These are phyloP conservation scores for Arthrobotrys musiformis DNA, from an alignment of 2,329 filamentous ascomycete genomes.

Conservation along the genomic window DNA sequence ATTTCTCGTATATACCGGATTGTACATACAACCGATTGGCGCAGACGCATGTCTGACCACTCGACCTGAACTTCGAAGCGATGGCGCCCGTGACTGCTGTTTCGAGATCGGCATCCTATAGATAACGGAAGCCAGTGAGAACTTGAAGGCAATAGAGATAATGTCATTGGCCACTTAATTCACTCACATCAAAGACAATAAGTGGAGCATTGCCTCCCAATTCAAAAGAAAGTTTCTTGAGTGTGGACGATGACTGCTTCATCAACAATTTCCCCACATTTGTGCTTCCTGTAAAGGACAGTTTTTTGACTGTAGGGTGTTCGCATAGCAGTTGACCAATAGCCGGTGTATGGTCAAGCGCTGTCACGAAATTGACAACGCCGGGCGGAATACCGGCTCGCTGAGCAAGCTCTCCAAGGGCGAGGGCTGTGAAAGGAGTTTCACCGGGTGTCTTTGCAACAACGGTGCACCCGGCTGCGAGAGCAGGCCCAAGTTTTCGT, in stretches of 20 bases:
- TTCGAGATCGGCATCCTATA: constrained; percentile 76
- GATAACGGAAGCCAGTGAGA: constrained; percentile 24
- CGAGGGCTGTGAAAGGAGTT: constrained; percentile 90
- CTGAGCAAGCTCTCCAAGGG: constrained; percentile 84
- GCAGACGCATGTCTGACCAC: constrained; percentile 94
- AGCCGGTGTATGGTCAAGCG: constrained; percentile 79
- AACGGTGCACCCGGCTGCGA: constrained; percentile 95
- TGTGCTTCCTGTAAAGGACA: constrained; percentile 91
- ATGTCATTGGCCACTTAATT: constrained; percentile 46
- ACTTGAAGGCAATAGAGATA: not conserved
- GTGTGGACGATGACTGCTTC: constrained; percentile 83
- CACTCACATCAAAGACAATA: constrained; percentile 81
- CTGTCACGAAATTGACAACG: constrained; percentile 88
- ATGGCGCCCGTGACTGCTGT: constrained; percentile 84
- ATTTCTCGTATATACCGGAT: constrained; percentile 79
- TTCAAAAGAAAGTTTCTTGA: constrained; percentile 90
- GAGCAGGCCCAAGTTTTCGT: constrained; percentile 75
- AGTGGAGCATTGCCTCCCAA: constrained; percentile 95
- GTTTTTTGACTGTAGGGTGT: constrained; percentile 80
- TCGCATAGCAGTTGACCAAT: constrained; percentile 82
- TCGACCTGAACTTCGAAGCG: constrained; percentile 89
- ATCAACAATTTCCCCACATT: constrained; percentile 79
- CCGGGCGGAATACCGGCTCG: constrained; percentile 90
- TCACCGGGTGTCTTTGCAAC: constrained; percentile 91
- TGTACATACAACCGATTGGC: constrained; percentile 87